These are phyloP conservation scores for Gossypium aridum DNA, from an alignment of 441 rosid species.

Conservation along the genomic window DNA sequence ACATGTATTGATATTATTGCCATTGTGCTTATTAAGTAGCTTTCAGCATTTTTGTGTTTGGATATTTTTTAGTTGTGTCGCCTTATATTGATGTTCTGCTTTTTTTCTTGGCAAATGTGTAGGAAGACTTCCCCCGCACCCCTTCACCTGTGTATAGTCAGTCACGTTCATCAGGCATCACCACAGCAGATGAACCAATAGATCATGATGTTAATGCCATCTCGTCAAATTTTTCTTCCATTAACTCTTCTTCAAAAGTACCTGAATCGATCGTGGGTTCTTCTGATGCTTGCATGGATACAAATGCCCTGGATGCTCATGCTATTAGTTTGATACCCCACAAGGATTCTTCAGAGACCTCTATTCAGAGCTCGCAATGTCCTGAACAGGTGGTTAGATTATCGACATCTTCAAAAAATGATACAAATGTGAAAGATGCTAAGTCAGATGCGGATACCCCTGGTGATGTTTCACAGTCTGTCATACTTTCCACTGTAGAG, in stretches of 20 bases:
- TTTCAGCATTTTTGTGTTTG: background rate
- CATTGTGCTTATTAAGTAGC: background rate
- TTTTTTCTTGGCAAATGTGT: slow-evolving; percentile 21
- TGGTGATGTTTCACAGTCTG: slow-evolving; percentile 29
- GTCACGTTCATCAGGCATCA: slow-evolving; percentile 62
- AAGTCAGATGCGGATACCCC: slow-evolving; percentile 37
- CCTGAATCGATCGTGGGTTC: slow-evolving; percentile 41
- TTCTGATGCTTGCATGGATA: slow-evolving; percentile 32
- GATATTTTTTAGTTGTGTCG: background rate
- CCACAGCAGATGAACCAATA: slow-evolving; percentile 42
- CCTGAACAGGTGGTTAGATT: slow-evolving; percentile 25
- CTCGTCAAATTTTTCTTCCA: slow-evolving; percentile 46
- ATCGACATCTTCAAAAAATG: slow-evolving; percentile 29
- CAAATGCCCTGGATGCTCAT: slow-evolving; percentile 30
- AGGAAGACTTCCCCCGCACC: slow-evolving; percentile 70
- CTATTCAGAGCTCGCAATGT: slow-evolving; percentile 31
- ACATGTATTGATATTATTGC: background rate
- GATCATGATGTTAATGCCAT: slow-evolving; percentile 43
- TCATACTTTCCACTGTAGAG: slow-evolving; percentile 28
- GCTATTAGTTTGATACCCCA: slow-evolving; percentile 37
- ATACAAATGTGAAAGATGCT: slow-evolving; percentile 26
- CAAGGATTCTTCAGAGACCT: slow-evolving; percentile 30
- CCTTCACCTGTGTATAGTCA: slow-evolving; percentile 76
- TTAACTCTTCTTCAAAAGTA: slow-evolving; percentile 32
- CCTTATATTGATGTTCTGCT: slow-evolving; percentile 6